phyloP scores from a whole-genome alignment of 1,139 yeast genomes.

The Saccharomycopsis crataegensis region DNA sequence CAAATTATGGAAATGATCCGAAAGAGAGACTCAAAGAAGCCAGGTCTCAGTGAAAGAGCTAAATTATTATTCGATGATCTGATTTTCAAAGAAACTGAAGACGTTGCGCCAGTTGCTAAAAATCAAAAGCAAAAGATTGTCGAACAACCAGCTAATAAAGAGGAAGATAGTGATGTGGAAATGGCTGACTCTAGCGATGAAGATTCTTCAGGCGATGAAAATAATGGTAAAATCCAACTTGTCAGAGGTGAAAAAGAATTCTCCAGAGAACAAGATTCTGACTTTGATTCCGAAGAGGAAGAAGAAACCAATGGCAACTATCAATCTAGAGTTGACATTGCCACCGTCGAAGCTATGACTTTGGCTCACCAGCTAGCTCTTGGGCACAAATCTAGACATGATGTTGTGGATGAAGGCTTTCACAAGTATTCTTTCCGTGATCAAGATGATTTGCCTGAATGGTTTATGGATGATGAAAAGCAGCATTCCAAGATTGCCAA shows the following conservation, averaged over 20 bases:
- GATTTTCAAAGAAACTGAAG: constrained; percentile 42
- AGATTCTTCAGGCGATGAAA: constrained; percentile 25
- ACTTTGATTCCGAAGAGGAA: constrained; percentile 38
- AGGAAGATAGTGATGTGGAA: constrained; percentile 23
- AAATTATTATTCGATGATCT: constrained; percentile 72
- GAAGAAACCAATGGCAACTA: constrained; percentile 37
- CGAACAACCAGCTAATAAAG: constrained; percentile 22
- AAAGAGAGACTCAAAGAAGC: constrained; percentile 5
- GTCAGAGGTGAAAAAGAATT: constrained; percentile 38
- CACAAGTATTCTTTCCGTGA: constrained; percentile 90
- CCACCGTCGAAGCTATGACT: constrained; percentile 96
- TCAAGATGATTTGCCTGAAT: constrained; percentile 81
- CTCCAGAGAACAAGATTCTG: constrained; percentile 26
- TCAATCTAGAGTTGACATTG: constrained; percentile 64
- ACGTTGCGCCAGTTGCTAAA: neutral
- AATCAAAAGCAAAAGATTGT: neutral
- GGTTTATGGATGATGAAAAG: constrained; percentile 93
- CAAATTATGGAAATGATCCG: constrained; percentile 28
- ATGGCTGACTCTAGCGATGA: constrained; percentile 24
- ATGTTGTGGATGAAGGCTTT: constrained; percentile 83
- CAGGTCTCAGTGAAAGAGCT: constrained; percentile 62
- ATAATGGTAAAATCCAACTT: constrained; percentile 45
- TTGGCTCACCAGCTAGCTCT: constrained; percentile 92
- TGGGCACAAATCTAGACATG: constrained; percentile 78
- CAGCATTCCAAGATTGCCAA: constrained; percentile 76